These are phyloP conservation scores for Cucurbita moschata DNA, from an alignment of 306 rosid species.

Conservation along the genomic window DNA sequence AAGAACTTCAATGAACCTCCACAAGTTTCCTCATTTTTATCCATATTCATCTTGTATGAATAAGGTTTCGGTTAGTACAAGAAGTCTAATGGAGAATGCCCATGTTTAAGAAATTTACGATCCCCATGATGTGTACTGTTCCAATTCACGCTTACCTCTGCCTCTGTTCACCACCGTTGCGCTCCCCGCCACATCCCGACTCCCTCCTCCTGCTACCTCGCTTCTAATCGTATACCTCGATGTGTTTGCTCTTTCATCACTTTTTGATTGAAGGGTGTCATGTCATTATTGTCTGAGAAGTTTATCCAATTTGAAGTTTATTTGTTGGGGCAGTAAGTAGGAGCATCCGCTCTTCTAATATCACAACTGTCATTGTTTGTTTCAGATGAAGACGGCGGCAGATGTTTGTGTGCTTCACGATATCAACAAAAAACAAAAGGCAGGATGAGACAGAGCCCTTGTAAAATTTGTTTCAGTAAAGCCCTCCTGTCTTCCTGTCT, in stretches of 20 bases:
- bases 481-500: constrained; percentile 3
- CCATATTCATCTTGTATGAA: background rate
- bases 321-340: background rate
- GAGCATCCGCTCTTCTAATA: background rate
- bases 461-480: constrained; percentile 1
- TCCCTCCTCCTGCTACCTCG: background rate
- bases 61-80: background rate
- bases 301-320: background rate
- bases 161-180: background rate
- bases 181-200: background rate
- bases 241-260: background rate
- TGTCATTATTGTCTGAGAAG: background rate
- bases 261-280: background rate
- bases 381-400: constrained; percentile 83
- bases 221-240: background rate
- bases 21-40: too few species aligned
- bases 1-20: too few species aligned
- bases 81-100: background rate
- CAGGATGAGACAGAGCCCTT: constrained; percentile 13
- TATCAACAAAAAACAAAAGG: constrained; percentile 47
- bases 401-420: constrained; percentile 65
- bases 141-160: background rate
- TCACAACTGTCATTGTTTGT: background rate
- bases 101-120: background rate
- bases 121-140: background rate